Percentiles rank a stretch among this genome's conserved stretches.
Evolutionary conservation across 2,329 filamentous ascomycete genomes (phyloP).

Genomic region (Sordariomycetes sp.): DNA sequence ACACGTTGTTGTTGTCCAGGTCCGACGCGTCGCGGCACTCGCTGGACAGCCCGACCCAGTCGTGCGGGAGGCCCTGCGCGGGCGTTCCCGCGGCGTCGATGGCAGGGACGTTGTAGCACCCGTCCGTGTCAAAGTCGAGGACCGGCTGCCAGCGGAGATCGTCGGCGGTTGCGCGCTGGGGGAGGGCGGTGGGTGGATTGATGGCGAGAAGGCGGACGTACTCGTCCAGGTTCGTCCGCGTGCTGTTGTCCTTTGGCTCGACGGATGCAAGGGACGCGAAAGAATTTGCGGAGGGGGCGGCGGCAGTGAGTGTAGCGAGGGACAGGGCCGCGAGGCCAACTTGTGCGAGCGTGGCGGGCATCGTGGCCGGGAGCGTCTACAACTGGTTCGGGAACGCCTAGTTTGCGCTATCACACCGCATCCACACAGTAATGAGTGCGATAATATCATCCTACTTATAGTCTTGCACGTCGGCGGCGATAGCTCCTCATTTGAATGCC

Average conservation of each 20-base stretch:
- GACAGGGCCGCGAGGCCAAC: background rate
- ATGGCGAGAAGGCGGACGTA: constrained; percentile 1
- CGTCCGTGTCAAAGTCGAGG: constrained; percentile 19
- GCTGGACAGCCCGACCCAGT: constrained; percentile 13
- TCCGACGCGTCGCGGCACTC: constrained; percentile 19
- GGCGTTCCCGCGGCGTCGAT: constrained; percentile 19
- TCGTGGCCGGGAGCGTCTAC: background rate
- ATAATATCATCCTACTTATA: background rate
- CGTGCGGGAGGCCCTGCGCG: constrained; percentile 15
- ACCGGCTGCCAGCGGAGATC: constrained; percentile 13
- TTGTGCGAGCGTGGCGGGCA: background rate
- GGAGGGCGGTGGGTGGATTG: constrained; percentile 10
- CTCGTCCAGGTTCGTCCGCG: constrained; percentile 1
- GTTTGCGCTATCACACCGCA: background rate
- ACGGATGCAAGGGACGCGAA: background rate
- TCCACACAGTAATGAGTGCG: background rate
- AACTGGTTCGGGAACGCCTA: background rate
- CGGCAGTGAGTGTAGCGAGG: background rate
- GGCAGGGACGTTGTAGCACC: constrained; percentile 25
- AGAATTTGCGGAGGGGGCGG: background rate
- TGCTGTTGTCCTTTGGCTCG: background rate
- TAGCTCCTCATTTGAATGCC: background rate
- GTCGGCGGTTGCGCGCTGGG: constrained; percentile 9
- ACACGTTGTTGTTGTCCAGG: constrained; percentile 25
- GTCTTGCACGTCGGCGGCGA: background rate